Conservation (phyloP, 176 grass and related monocot genomes). For the Ensete glaucum region DNA sequence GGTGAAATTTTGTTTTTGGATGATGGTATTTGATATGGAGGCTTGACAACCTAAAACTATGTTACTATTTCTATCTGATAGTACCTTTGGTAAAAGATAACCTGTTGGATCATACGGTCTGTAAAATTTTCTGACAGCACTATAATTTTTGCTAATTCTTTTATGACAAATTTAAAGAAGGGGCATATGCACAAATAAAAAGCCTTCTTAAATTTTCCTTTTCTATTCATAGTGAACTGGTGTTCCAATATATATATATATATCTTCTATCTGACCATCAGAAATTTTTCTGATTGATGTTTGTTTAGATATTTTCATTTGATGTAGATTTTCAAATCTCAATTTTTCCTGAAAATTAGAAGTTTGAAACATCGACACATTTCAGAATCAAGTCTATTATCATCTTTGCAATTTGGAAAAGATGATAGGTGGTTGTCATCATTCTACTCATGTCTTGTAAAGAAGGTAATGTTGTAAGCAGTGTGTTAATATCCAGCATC, state of each 20-base stretch:
- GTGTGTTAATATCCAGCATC: neutral
- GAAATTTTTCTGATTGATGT: neutral
- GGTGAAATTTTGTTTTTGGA: neutral
- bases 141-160: too few relatives aligned
- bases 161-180: neutral
- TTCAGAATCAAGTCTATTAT: slow-evolving; percentile 75
- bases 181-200: neutral
- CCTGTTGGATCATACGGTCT: neutral
- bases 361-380: slow-evolving; percentile 12
- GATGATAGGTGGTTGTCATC: slow-evolving; percentile 79
- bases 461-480: slow-evolving; percentile 43
- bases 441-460: slow-evolving; percentile 89
- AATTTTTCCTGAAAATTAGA: slow-evolving; percentile 7
- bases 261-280: neutral
- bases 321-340: neutral
- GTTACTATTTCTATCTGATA: too few relatives aligned
- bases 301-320: neutral
- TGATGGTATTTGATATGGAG: neutral
- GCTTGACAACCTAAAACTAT: neutral
- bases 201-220: neutral
- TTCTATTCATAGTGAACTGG: too few relatives aligned
- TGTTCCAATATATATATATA: neutral
- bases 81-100: too few relatives aligned
- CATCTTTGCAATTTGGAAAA: slow-evolving; percentile 78
- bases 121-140: neutral